These are phyloP conservation scores for Phytophthora palmivora DNA, from an alignment of 352 stramenopile species.

Conservation along the genomic window DNA sequence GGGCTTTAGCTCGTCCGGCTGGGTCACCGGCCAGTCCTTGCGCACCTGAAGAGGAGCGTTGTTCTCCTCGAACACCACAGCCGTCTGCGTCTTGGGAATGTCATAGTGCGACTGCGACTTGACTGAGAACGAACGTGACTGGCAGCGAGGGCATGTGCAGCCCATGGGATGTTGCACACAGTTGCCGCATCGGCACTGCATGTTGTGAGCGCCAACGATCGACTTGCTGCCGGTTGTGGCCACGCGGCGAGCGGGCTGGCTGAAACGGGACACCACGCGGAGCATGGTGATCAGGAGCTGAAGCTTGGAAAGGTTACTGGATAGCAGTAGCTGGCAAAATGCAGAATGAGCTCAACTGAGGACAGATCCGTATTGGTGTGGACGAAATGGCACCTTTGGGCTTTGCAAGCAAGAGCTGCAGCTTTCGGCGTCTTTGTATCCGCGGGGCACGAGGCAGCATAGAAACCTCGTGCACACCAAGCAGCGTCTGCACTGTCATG, in stretches of 20 bases:
- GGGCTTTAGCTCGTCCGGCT: slow-evolving; percentile 44
- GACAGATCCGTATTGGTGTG: background rate
- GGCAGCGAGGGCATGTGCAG: slow-evolving; percentile 26
- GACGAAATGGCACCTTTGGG: slow-evolving; percentile 2
- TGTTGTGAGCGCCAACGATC: slow-evolving; percentile 21
- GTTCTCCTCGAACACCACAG: slow-evolving; percentile 53
- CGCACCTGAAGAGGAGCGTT: slow-evolving; percentile 49
- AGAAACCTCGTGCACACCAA: slow-evolving; percentile 26
- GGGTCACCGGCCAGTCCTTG: slow-evolving; percentile 48
- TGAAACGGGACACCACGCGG: slow-evolving; percentile 39
- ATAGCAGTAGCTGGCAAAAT: slow-evolving; percentile 26
- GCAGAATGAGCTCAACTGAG: slow-evolving; percentile 26
- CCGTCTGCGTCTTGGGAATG: slow-evolving; percentile 57
- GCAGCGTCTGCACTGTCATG: slow-evolving; percentile 20
- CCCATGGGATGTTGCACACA: slow-evolving; percentile 30
- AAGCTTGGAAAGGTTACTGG: slow-evolving; percentile 25
- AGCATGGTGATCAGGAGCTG: slow-evolving; percentile 26
- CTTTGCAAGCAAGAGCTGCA: slow-evolving; percentile 34
- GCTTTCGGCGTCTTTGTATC: slow-evolving; percentile 28
- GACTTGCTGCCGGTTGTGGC: slow-evolving; percentile 19
- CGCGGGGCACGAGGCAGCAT: slow-evolving; percentile 21
- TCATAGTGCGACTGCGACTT: slow-evolving; percentile 52
- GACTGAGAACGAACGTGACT: slow-evolving; percentile 43
- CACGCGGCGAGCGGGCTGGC: slow-evolving; percentile 30
- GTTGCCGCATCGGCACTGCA: slow-evolving; percentile 38